Conservation (phyloP, 352 stramenopile species). For the Globisporangium iwayamae region DNA sequence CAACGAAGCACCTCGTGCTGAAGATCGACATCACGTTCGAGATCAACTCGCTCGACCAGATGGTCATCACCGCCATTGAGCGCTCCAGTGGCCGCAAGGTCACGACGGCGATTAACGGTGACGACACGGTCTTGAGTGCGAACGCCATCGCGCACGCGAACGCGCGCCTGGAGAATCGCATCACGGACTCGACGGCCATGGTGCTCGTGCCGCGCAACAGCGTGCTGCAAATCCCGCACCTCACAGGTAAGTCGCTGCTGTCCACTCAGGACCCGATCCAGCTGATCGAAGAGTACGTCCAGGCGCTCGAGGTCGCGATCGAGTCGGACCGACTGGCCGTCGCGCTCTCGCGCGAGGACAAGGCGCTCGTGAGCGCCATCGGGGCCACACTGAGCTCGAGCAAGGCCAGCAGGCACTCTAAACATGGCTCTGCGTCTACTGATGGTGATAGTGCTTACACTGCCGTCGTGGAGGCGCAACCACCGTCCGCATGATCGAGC, state of each 20-base stretch:
- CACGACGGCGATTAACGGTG: constrained; percentile 15
- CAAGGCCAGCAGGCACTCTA: neutral
- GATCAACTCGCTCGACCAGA: constrained; percentile 16
- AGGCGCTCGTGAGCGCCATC: constrained; percentile 7
- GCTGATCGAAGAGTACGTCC: constrained; percentile 13
- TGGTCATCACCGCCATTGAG: constrained; percentile 25
- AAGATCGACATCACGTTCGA: constrained; percentile 35
- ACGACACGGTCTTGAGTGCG: constrained; percentile 27
- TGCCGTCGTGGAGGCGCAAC: neutral
- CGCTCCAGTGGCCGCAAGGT: constrained; percentile 21
- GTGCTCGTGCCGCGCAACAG: constrained; percentile 10
- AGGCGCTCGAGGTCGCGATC: constrained; percentile 10
- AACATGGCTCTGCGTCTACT: neutral
- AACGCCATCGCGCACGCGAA: constrained; percentile 24
- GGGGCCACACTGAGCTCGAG: neutral
- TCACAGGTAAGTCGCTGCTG: constrained; percentile 12
- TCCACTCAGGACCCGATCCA: constrained; percentile 12
- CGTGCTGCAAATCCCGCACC: constrained; percentile 15
- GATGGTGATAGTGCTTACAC: neutral
- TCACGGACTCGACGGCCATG: constrained; percentile 6
- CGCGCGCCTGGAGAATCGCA: constrained; percentile 13
- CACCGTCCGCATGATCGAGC: neutral
- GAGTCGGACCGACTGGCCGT: neutral
- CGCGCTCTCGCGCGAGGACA: constrained; percentile 8
- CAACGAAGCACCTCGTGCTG: constrained; percentile 24